These are phyloP conservation scores for Nicotiana benthamiana DNA, from an alignment of 257 asterid genomes.

Conservation along the genomic window DNA sequence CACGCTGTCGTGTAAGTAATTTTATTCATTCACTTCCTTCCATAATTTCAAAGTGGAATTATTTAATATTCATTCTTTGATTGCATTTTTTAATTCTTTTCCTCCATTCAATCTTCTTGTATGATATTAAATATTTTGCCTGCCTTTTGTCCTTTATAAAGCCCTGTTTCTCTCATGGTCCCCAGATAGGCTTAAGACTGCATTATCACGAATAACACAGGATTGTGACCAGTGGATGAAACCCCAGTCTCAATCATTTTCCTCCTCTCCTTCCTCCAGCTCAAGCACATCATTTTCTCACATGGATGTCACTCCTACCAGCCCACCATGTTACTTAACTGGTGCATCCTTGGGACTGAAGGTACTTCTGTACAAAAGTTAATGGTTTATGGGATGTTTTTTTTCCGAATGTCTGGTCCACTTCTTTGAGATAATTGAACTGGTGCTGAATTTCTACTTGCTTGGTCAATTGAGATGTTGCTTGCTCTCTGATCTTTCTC, in stretches of 20 bases:
- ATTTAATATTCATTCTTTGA: background rate
- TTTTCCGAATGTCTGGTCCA: conserved; percentile 3
- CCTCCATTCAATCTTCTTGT: background rate
- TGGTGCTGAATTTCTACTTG: conserved; percentile 1
- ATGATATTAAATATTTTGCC: background rate
- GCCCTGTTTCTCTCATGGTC: conserved; percentile 24
- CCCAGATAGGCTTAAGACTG: conserved; percentile 78
- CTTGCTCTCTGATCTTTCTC: background rate
- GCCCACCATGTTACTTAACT: conserved; percentile 69
- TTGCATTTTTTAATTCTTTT: background rate
- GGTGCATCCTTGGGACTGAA: conserved; percentile 60
- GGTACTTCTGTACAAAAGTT: conserved; percentile 40
- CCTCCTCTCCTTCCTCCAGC: conserved; percentile 57
- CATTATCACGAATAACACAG: conserved; percentile 73
- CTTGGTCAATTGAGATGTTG: background rate
- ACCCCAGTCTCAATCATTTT: conserved; percentile 38
- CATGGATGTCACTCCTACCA: conserved; percentile 82
- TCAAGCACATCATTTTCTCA: conserved; percentile 48
- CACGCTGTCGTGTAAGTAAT: conserved; percentile 62
- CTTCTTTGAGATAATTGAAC: background rate
- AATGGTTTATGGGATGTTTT: background rate
- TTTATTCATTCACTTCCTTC: background rate
- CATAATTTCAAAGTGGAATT: background rate
- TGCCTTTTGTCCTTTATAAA: conserved; percentile 16
- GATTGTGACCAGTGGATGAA: conserved; percentile 94